Percentiles rank a stretch among this genome's conserved stretches.
These are phyloP conservation scores for Fusarium temperatum DNA, from an alignment of 2,329 filamentous ascomycete genomes.

Conservation along the genomic window DNA sequence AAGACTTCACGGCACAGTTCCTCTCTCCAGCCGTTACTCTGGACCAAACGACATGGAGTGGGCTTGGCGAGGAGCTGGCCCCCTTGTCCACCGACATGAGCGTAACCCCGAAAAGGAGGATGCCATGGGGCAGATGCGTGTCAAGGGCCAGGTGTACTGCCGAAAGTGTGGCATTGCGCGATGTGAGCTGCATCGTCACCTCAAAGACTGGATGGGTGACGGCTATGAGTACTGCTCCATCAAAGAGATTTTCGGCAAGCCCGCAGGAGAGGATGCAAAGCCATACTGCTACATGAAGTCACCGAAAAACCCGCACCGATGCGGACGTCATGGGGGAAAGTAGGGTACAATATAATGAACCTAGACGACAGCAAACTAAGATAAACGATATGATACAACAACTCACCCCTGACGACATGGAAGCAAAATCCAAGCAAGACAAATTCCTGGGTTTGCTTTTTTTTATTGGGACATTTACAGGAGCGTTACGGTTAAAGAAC, in stretches of 20 bases:
- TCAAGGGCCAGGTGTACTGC: slow-evolving; percentile 69
- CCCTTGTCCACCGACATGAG: slow-evolving; percentile 48
- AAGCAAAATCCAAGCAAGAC: background rate
- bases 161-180: slow-evolving; percentile 68
- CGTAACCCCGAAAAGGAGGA: slow-evolving; percentile 21
- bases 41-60: slow-evolving; percentile 72
- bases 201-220: slow-evolving; percentile 67
- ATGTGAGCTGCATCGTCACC: slow-evolving; percentile 71
- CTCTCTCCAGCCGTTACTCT: slow-evolving; percentile 63
- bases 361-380: slow-evolving; percentile 1
- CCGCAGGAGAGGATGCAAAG: slow-evolving; percentile 57
- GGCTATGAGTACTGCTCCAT: slow-evolving; percentile 69
- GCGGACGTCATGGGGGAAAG: slow-evolving; percentile 62
- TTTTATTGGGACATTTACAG: background rate
- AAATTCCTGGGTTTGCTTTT: background rate
- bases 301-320: slow-evolving; percentile 65
- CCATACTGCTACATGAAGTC: slow-evolving; percentile 67
- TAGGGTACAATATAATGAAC: slow-evolving; percentile 22
- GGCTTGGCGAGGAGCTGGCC: slow-evolving; percentile 67
- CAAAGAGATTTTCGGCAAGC: slow-evolving; percentile 63
- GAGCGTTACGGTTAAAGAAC: background rate
- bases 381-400: slow-evolving; percentile 8
- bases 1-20: slow-evolving; percentile 64
- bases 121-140: slow-evolving; percentile 58
- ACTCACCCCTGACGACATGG: slow-evolving; percentile 24